Percentiles rank a stretch among this genome's conserved stretches.
phyloP scores from a whole-genome alignment of 2,329 filamentous ascomycete species.

The Pyrenophora teres region DNA sequence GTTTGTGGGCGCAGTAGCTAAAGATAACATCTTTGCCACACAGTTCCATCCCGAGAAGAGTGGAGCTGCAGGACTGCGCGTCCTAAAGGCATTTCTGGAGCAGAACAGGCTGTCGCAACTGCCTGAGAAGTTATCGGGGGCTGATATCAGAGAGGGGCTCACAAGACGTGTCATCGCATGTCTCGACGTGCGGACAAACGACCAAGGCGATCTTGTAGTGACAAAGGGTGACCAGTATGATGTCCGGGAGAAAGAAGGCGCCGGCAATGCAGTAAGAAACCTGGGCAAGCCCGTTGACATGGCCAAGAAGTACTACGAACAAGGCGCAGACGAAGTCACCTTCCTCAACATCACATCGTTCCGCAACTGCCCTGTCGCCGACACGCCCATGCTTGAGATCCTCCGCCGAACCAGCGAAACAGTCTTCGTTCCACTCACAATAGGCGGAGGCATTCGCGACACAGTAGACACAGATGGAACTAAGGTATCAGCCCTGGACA shows the following conservation, averaged over 20 bases:
- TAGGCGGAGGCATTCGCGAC: slow-evolving; percentile 94
- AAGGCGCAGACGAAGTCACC: slow-evolving; percentile 94
- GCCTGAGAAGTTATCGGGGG: slow-evolving; percentile 40
- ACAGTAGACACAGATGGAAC: slow-evolving; percentile 87
- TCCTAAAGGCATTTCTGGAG: slow-evolving; percentile 84
- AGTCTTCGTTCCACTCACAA: slow-evolving; percentile 93
- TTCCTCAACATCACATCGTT: slow-evolving; percentile 99
- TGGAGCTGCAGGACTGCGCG: slow-evolving; percentile 82
- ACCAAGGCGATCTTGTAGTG: slow-evolving; percentile 91
- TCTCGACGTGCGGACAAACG: slow-evolving; percentile 92
- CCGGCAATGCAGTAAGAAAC: slow-evolving; percentile 74
- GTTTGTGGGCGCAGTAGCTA: slow-evolving; percentile 88
- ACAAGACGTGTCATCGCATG: slow-evolving; percentile 96
- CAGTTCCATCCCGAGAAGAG: slow-evolving; percentile 99
- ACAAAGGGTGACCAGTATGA: slow-evolving; percentile 99
- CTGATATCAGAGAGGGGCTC: slow-evolving; percentile 65
- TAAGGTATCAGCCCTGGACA: slow-evolving; percentile 84
- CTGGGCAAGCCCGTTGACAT: slow-evolving; percentile 96
- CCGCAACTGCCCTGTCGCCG: slow-evolving; percentile 88
- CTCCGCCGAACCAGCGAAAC: slow-evolving; percentile 83
- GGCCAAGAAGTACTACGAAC: slow-evolving; percentile 91
- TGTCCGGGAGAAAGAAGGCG: slow-evolving; percentile 80
- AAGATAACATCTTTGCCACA: slow-evolving; percentile 83
- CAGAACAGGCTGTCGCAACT: slow-evolving; percentile 65
- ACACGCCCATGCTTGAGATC: slow-evolving; percentile 95